A percentile compares a stretch with the other conserved stretches of the same genome.
These are phyloP conservation scores for Hirsutella thompsonii DNA, from an alignment of 2,329 filamentous ascomycete species.

Conservation along the genomic window DNA sequence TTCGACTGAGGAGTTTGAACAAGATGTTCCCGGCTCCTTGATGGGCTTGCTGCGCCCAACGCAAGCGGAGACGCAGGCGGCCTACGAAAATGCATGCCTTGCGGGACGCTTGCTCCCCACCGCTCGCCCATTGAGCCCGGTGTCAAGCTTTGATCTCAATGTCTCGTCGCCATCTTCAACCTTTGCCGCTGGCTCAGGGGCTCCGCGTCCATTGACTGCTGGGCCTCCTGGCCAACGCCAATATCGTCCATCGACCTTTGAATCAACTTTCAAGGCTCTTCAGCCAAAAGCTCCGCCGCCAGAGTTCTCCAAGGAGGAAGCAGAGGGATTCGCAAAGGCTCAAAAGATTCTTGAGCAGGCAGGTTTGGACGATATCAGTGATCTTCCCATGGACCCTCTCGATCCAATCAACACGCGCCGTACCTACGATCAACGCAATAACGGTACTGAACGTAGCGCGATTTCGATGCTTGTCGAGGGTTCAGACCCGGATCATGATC, in stretches of 20 bases:
- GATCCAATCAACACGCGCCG: not conserved
- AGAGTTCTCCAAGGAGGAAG: conserved; percentile 11
- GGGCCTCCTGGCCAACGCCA: conserved; percentile 42
- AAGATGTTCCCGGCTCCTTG: not conserved
- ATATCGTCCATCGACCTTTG: conserved; percentile 29
- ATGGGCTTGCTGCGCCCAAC: conserved; percentile 3
- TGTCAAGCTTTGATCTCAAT: not conserved
- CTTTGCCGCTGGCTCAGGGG: conserved; percentile 23
- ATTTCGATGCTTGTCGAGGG: not conserved
- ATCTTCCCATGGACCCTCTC: not conserved
- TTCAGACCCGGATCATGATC: not conserved
- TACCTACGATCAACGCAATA: not conserved
- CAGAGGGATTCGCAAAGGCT: conserved; percentile 11
- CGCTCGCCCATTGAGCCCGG: conserved; percentile 1
- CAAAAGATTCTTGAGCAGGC: conserved; percentile 10
- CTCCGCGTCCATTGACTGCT: conserved; percentile 38
- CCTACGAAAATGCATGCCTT: conserved; percentile 1
- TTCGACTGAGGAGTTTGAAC: not conserved
- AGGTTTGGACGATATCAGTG: conserved; percentile 8
- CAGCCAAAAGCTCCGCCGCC: conserved; percentile 13
- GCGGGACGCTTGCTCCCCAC: conserved; percentile 1
- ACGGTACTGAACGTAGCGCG: not conserved
- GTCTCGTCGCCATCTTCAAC: conserved; percentile 1
- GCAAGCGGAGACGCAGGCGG: conserved; percentile 3
- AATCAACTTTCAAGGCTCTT: conserved; percentile 22